phyloP scores from a whole-genome alignment of 2,329 filamentous ascomycete genomes.

The Coniochaeta prunicola region DNA sequence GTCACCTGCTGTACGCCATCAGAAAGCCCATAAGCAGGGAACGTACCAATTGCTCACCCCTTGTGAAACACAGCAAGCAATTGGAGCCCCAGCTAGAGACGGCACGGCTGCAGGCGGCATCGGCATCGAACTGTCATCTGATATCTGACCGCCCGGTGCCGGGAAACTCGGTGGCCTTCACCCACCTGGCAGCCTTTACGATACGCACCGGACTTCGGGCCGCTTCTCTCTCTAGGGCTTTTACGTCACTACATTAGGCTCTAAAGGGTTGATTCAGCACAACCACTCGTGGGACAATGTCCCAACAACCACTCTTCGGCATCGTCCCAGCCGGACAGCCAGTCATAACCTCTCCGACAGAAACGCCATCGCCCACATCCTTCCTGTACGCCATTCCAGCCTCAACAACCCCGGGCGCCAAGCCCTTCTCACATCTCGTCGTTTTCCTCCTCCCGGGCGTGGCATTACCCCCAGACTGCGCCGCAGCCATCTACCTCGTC shows the following conservation, averaged over 20 bases:
- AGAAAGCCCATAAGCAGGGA: neutral
- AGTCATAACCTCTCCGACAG: conserved; percentile 46
- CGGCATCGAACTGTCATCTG: neutral
- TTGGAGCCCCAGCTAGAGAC: neutral
- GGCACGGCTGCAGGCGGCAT: neutral
- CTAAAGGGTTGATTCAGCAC: too few relatives aligned
- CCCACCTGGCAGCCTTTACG: neutral
- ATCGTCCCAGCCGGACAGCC: conserved; percentile 54
- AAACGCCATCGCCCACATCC: conserved; percentile 45
- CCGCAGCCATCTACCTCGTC: conserved; percentile 82
- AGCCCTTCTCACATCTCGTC: conserved; percentile 71
- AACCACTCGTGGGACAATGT: too few relatives aligned
- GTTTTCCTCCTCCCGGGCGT: conserved; percentile 82
- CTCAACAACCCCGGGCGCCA: conserved; percentile 17
- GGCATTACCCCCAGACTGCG: conserved; percentile 64
- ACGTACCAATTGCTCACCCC: neutral
- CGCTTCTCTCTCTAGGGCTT: too few relatives aligned
- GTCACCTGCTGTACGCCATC: neutral
- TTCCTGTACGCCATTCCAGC: conserved; percentile 46
- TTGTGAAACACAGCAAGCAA: neutral
- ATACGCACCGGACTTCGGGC: too few relatives aligned
- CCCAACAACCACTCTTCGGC: conserved; percentile 44
- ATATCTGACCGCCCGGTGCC: neutral
- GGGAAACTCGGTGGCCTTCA: neutral
- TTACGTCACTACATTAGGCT: too few relatives aligned